Evolutionary conservation across 2,329 filamentous ascomycete genomes (phyloP).

Genomic region (Fusarium devonianum): DNA sequence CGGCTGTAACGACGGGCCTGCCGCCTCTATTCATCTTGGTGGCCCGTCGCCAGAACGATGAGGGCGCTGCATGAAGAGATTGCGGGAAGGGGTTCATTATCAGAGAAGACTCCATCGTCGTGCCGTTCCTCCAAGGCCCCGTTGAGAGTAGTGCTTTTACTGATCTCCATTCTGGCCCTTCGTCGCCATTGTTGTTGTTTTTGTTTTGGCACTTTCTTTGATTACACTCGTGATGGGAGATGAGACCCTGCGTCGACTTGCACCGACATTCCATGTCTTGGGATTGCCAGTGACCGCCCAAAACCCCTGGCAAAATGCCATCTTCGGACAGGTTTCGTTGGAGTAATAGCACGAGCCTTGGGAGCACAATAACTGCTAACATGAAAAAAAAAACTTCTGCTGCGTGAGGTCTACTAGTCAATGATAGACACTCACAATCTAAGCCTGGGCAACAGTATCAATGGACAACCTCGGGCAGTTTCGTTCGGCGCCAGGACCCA

Average conservation of each 20-base stretch:
- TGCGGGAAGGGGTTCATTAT: conserved; percentile 18
- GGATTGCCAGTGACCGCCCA: conserved; percentile 5
- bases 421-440: neutral
- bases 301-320: conserved; percentile 15
- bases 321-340: neutral
- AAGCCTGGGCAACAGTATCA: conserved; percentile 3
- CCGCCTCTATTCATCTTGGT: conserved; percentile 1
- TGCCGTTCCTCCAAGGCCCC: conserved; percentile 9
- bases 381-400: neutral
- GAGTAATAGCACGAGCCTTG: too few relatives aligned
- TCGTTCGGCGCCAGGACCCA: neutral
- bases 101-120: conserved; percentile 16
- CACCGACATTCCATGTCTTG: conserved; percentile 17
- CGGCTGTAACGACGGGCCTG: conserved; percentile 19
- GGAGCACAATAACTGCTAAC: neutral
- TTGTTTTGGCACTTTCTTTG: conserved; percentile 8
- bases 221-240: conserved; percentile 24
- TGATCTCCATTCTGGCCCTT: neutral
- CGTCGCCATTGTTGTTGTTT: conserved; percentile 2
- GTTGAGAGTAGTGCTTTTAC: too few relatives aligned
- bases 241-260: conserved; percentile 9
- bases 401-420: neutral
- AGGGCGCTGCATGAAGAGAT: conserved; percentile 26
- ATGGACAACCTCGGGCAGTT: neutral
- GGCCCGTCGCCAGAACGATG: conserved; percentile 7